Evolutionary conservation across 2,329 filamentous ascomycete genomes (phyloP).

Genomic region (Epichloe sibirici): DNA sequence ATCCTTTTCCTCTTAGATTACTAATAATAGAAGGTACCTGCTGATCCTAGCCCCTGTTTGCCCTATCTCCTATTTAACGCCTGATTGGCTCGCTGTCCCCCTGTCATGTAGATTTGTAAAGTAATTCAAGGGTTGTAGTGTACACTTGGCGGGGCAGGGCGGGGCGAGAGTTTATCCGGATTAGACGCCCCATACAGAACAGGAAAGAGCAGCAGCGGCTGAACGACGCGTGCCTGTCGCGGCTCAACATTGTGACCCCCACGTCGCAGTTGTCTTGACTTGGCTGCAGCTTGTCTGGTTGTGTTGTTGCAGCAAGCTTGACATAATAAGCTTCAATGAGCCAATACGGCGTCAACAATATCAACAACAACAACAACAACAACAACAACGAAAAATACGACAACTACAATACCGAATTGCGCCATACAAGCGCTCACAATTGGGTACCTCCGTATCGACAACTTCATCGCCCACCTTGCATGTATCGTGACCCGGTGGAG

Average conservation of each 20-base stretch:
- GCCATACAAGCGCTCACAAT: too few relatives aligned
- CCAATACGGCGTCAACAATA: background rate
- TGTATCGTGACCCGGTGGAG: background rate
- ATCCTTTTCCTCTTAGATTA: too few relatives aligned
- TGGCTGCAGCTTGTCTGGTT: background rate
- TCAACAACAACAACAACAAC: background rate
- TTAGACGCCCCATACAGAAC: background rate
- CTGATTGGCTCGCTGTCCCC: too few relatives aligned
- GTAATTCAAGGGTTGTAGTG: too few relatives aligned
- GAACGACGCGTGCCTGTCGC: background rate
- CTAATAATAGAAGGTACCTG: too few relatives aligned
- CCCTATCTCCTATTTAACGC: too few relatives aligned
- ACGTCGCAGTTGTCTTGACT: background rate
- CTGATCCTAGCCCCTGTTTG: too few relatives aligned
- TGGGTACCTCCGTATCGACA: too few relatives aligned
- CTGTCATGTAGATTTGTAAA: too few relatives aligned
- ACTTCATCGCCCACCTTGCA: background rate
- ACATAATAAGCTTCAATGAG: background rate
- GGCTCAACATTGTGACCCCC: background rate
- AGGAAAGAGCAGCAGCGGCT: background rate
- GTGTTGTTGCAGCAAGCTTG: too few relatives aligned
- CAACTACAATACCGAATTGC: too few relatives aligned
- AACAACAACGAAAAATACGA: too few relatives aligned
- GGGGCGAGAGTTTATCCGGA: slow-evolving; percentile 5
- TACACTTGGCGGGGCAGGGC: background rate